A percentile compares a stretch with the other conserved stretches of the same genome.
Evolutionary conservation across 1,139 yeast genomes (phyloP).

Genomic region (Hyphopichia pseudoburtonii): DNA sequence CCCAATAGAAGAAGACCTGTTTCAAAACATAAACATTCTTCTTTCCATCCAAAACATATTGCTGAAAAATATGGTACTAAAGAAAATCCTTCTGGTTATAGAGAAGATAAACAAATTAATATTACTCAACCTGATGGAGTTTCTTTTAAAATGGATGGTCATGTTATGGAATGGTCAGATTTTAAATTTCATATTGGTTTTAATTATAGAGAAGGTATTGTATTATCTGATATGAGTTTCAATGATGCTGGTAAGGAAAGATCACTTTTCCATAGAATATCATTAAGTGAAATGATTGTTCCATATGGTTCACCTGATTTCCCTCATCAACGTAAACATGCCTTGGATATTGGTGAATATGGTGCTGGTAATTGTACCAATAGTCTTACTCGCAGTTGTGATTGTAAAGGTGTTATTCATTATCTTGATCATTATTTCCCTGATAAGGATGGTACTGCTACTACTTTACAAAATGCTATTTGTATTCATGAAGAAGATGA

Average conservation of each 20-base stretch:
- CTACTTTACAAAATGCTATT: constrained; percentile 71
- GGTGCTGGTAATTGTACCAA: constrained; percentile 87
- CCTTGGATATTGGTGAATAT: constrained; percentile 82
- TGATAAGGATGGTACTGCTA: constrained; percentile 64
- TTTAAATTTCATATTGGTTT: constrained; percentile 76
- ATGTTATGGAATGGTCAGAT: constrained; percentile 74
- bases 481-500: constrained; percentile 87
- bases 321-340: constrained; percentile 84
- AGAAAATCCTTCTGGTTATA: constrained; percentile 53
- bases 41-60: constrained; percentile 65
- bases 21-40: constrained; percentile 65
- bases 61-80: constrained; percentile 56
- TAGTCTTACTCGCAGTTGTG: constrained; percentile 76
- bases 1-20: constrained; percentile 74
- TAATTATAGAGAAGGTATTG: constrained; percentile 85
- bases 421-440: constrained; percentile 75
- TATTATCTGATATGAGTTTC: constrained; percentile 68
- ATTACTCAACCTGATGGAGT: constrained; percentile 82
- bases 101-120: constrained; percentile 64
- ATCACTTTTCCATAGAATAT: constrained; percentile 75
- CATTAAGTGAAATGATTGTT: constrained; percentile 80
- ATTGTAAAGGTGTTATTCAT: constrained; percentile 82
- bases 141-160: constrained; percentile 68
- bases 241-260: constrained; percentile 72
- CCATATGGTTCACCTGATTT: constrained; percentile 79